Conservation (phyloP, 2,329 filamentous ascomycete species). For the Trichoderma lentiforme region DNA sequence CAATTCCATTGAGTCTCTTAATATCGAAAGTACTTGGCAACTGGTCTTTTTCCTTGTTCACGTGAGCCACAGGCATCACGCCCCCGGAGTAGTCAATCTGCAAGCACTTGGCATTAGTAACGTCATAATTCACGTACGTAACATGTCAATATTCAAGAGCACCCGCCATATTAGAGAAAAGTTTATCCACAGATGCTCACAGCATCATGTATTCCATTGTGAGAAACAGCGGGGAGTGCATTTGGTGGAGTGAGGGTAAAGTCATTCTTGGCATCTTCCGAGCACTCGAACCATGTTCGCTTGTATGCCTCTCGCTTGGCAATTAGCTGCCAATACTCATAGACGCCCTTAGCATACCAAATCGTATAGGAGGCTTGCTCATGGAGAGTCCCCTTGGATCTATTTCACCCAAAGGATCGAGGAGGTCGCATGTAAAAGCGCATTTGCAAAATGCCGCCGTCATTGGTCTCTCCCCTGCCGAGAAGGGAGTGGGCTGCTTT, state of each 20-base stretch:
- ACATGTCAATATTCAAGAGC: no score
- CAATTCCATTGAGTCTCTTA: slow-evolving; percentile 71
- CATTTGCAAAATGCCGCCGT: slow-evolving; percentile 74
- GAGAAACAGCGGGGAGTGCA: slow-evolving; percentile 83
- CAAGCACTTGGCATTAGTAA: not conserved
- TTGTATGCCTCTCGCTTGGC: slow-evolving; percentile 35
- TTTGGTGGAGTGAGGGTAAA: slow-evolving; percentile 82
- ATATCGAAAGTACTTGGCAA: slow-evolving; percentile 60
- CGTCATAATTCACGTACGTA: not conserved
- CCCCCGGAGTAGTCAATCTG: slow-evolving; percentile 83
- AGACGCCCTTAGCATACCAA: slow-evolving; percentile 55
- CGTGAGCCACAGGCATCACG: slow-evolving; percentile 80
- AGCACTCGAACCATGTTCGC: slow-evolving; percentile 37
- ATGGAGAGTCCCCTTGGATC: slow-evolving; percentile 68
- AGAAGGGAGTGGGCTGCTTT: slow-evolving; percentile 57
- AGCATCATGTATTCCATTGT: slow-evolving; percentile 80
- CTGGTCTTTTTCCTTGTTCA: slow-evolving; percentile 66
- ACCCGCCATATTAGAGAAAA: slow-evolving; percentile 76
- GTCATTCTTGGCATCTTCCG: slow-evolving; percentile 70
- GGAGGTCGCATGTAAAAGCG: slow-evolving; percentile 70
- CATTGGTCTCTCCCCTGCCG: slow-evolving; percentile 60
- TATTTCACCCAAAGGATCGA: slow-evolving; percentile 81
- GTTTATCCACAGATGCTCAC: slow-evolving; percentile 89
- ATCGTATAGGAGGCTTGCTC: slow-evolving; percentile 68
- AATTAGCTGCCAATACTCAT: slow-evolving; percentile 64